A percentile compares a stretch with the other conserved stretches of the same genome.
These are phyloP conservation scores for Trichoderma gracile DNA, from an alignment of 2,329 filamentous ascomycete genomes.

Conservation along the genomic window DNA sequence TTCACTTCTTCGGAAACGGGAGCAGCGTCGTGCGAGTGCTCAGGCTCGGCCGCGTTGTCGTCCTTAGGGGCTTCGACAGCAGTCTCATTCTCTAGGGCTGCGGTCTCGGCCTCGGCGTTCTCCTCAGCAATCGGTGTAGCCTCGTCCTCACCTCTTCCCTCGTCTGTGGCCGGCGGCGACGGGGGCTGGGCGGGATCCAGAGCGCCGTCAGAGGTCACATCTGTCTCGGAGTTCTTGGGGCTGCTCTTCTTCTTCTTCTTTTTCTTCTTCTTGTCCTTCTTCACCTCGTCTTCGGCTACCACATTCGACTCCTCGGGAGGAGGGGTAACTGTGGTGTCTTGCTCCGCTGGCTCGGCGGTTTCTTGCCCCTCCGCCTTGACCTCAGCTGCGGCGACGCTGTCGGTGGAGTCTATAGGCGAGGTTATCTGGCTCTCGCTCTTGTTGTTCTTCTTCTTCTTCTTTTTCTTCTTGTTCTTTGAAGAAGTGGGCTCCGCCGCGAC, in stretches of 20 bases:
- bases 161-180: constrained; percentile 20
- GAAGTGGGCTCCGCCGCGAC: constrained; percentile 16
- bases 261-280: constrained; percentile 26
- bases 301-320: constrained; percentile 20
- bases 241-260: constrained; percentile 28
- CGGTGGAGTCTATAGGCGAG: constrained; percentile 19
- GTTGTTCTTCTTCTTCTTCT: constrained; percentile 31
- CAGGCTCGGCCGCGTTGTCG: constrained; percentile 12
- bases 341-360: constrained; percentile 8
- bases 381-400: constrained; percentile 14
- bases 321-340: constrained; percentile 24
- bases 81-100: constrained; percentile 5
- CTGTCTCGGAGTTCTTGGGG: constrained; percentile 19
- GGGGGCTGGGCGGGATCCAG: constrained; percentile 24
- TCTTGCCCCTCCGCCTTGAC: constrained; percentile 17
- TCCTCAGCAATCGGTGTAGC: constrained; percentile 19
- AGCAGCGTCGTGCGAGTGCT: constrained; percentile 6
- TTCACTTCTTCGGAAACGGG: constrained; percentile 21
- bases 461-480: constrained; percentile 29
- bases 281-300: constrained; percentile 23
- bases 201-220: constrained; percentile 20
- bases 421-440: constrained; percentile 28
- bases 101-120: constrained; percentile 3
- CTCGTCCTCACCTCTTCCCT: constrained; percentile 18
- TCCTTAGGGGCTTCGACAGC: constrained; percentile 13